A percentile compares a stretch with the other conserved stretches of the same genome.
phyloP scores from a whole-genome alignment of 176 grass and related monocot species.

The Thinopyrum elongatum region DNA sequence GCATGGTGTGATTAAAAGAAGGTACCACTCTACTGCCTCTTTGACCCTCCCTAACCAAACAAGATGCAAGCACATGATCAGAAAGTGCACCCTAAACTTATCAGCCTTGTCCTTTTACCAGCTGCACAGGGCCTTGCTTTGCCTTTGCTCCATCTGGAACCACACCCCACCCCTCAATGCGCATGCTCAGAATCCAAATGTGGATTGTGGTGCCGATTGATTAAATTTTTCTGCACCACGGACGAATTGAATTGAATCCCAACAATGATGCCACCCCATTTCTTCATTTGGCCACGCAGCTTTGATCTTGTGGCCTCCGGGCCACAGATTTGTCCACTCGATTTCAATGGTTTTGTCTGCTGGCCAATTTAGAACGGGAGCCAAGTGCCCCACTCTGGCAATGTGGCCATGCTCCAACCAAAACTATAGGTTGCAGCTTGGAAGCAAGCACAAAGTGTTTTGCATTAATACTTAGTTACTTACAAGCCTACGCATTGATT shows the following conservation, averaged over 20 bases:
- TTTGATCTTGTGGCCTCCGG: slow-evolving; percentile 6
- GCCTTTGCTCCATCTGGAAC: slow-evolving; percentile 6
- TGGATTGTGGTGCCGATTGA: neutral
- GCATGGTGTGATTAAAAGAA: neutral
- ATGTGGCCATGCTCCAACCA: neutral
- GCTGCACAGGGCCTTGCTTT: neutral
- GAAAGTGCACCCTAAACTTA: slow-evolving; percentile 13
- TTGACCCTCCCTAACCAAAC: slow-evolving; percentile 35
- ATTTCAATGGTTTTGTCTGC: slow-evolving; percentile 23
- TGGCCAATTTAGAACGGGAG: neutral
- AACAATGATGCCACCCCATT: neutral
- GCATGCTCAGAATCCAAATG: slow-evolving; percentile 28
- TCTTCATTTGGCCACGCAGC: slow-evolving; percentile 12
- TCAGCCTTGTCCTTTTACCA: slow-evolving; percentile 38
- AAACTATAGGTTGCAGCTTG: slow-evolving; percentile 1
- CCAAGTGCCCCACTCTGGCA: neutral
- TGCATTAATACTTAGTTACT: neutral
- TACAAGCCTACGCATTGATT: neutral
- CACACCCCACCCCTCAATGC: neutral
- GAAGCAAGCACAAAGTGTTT: neutral
- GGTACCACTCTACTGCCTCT: slow-evolving; percentile 7
- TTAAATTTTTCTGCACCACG: neutral
- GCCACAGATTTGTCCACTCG: slow-evolving; percentile 1
- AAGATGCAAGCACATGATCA: slow-evolving; percentile 4
- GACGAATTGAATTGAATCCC: neutral